A percentile compares a stretch with the other conserved stretches of the same genome.
Evolutionary conservation across 352 stramenopile species (phyloP).

Genomic region (Phytophthora pinifolia): DNA sequence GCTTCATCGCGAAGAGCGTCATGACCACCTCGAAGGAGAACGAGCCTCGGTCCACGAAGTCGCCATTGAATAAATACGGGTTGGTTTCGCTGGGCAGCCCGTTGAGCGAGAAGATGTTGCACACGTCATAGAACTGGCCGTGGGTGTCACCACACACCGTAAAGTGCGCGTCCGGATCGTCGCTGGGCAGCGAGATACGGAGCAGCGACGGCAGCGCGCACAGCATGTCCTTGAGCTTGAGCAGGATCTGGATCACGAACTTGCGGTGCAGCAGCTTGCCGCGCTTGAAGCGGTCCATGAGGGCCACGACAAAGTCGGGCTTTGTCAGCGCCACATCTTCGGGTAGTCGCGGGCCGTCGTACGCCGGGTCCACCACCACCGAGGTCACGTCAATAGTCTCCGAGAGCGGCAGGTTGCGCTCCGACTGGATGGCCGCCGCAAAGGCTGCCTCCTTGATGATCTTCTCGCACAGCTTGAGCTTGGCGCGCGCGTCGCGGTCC

Average conservation of each 20-base stretch:
- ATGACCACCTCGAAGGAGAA: conserved; percentile 99
- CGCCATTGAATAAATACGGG: conserved; percentile 99
- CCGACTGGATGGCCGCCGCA: conserved; percentile 95
- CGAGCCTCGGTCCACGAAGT: conserved; percentile 99
- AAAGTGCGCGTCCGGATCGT: conserved; percentile 74
- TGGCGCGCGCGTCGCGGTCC: conserved; percentile 91
- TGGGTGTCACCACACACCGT: conserved; percentile 99
- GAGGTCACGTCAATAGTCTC: conserved; percentile 91
- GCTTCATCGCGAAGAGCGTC: conserved; percentile 97
- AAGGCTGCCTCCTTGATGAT: conserved; percentile 96
- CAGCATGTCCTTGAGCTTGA: conserved; percentile 92
- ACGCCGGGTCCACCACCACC: conserved; percentile 77
- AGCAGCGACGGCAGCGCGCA: conserved; percentile 91
- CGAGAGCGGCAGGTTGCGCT: conserved; percentile 92
- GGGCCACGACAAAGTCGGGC: conserved; percentile 87
- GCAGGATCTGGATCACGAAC: conserved; percentile 96
- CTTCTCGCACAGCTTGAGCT: conserved; percentile 97
- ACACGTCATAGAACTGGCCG: conserved; percentile 99
- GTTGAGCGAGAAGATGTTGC: conserved; percentile 99
- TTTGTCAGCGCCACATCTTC: conserved; percentile 57
- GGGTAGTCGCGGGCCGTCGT: conserved; percentile 76
- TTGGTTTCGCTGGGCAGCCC: conserved; percentile 94
- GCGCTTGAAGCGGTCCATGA: conserved; percentile 96
- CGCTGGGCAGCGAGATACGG: conserved; percentile 57
- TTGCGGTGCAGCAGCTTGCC: conserved; percentile 98